phyloP scores from a whole-genome alignment of 176 grass and related monocot genomes.

The Cenchrus fungigraminus region DNA sequence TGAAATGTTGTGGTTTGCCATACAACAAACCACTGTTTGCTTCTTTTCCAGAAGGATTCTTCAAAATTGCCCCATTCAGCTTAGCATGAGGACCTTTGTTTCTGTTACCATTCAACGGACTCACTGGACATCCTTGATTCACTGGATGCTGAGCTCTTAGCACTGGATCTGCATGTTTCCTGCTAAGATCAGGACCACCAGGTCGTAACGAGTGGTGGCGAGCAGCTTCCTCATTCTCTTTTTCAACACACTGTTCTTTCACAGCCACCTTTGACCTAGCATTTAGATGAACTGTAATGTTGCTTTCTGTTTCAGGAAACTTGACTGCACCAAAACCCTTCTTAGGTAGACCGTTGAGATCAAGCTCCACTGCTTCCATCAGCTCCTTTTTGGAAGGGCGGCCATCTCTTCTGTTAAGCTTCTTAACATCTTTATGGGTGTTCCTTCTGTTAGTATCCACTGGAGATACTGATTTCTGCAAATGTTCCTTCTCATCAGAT shows the following conservation, averaged over 20 bases:
- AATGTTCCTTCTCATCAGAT: constrained; percentile 40
- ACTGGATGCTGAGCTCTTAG: constrained; percentile 41
- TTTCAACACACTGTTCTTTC: constrained; percentile 40
- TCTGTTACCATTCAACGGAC: constrained; percentile 48
- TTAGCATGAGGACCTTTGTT: constrained; percentile 60
- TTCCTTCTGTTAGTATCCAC: constrained; percentile 41
- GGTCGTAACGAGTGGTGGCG: constrained; percentile 26
- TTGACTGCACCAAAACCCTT: constrained; percentile 38
- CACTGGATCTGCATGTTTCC: constrained; percentile 26
- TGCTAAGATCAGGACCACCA: constrained; percentile 36
- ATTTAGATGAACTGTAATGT: constrained; percentile 38
- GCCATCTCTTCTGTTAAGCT: constrained; percentile 27
- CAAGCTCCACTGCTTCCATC: constrained; percentile 58
- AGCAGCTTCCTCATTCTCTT: constrained; percentile 47
- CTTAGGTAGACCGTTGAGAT: constrained; percentile 62
- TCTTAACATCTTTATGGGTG: constrained; percentile 47
- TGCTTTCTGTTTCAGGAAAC: constrained; percentile 41
- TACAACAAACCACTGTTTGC: constrained; percentile 19
- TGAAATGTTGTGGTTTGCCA: constrained; percentile 27
- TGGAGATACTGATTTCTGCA: constrained; percentile 33
- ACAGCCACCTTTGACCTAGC: constrained; percentile 23
- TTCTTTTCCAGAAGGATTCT: constrained; percentile 46
- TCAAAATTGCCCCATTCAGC: constrained; percentile 39
- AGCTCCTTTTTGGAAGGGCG: constrained; percentile 34
- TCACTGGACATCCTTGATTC: constrained; percentile 50